phyloP scores from a whole-genome alignment of 768 basidiomycete species.

The Mycena alexandri region DNA sequence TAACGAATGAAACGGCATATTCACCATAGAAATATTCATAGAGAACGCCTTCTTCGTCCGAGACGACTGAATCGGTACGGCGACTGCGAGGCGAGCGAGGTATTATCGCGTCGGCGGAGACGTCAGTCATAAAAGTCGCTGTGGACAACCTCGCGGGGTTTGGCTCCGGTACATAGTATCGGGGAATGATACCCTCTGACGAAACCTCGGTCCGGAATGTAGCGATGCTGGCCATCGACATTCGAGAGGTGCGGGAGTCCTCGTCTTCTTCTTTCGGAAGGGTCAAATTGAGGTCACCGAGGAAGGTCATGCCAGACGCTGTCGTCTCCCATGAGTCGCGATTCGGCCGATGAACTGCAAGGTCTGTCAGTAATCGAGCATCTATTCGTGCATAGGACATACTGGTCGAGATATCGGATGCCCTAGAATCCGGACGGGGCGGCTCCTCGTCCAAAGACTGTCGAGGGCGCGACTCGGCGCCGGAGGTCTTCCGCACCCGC shows the following conservation, averaged over 20 bases:
- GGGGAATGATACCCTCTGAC: slow-evolving; percentile 69
- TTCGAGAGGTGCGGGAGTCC: slow-evolving; percentile 42
- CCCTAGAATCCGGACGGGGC: slow-evolving; percentile 35
- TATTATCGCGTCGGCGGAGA: slow-evolving; percentile 55
- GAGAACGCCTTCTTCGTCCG: slow-evolving; percentile 50
- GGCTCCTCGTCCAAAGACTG: slow-evolving; percentile 35
- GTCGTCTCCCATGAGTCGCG: slow-evolving; percentile 64
- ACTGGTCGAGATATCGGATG: slow-evolving; percentile 32
- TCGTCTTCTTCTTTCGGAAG: slow-evolving; percentile 53
- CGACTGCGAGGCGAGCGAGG: slow-evolving; percentile 36
- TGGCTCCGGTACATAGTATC: slow-evolving; percentile 38
- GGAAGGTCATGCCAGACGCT: slow-evolving; percentile 52
- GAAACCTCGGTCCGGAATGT: slow-evolving; percentile 71
- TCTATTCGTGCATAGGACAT: background rate
- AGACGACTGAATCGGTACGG: slow-evolving; percentile 15
- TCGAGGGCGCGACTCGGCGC: slow-evolving; percentile 9
- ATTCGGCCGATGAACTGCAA: slow-evolving; percentile 42
- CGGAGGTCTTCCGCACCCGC: slow-evolving; percentile 14
- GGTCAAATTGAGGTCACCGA: slow-evolving; percentile 55
- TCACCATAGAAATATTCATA: slow-evolving; percentile 52
- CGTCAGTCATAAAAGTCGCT: slow-evolving; percentile 47
- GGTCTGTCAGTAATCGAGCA: slow-evolving; percentile 3
- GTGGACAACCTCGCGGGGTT: slow-evolving; percentile 35
- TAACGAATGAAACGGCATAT: slow-evolving; percentile 23
- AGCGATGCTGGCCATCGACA: slow-evolving; percentile 66